Percentiles rank a stretch among this genome's conserved stretches.
Evolutionary conservation across 2,329 filamentous ascomycete genomes (phyloP).

Genomic region (Fusarium hainanense): DNA sequence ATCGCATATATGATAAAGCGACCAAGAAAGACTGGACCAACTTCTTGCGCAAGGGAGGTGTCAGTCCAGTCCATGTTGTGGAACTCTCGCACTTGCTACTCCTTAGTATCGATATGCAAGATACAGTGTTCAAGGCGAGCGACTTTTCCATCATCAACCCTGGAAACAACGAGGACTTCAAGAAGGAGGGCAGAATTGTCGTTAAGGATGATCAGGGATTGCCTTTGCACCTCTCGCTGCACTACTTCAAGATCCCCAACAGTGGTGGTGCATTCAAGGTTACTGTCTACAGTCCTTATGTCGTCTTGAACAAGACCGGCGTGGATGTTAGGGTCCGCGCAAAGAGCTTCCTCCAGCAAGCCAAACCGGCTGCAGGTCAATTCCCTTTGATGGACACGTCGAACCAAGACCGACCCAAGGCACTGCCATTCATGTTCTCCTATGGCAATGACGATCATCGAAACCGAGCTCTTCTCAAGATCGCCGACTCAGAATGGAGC

Average conservation of each 20-base stretch:
- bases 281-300: conserved; percentile 93
- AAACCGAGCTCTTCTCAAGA: conserved; percentile 87
- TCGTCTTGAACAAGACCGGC: conserved; percentile 95
- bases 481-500: conserved; percentile 94
- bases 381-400: conserved; percentile 65
- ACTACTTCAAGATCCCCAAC: conserved; percentile 90
- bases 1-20: conserved; percentile 98
- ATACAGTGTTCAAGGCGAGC: conserved; percentile 92
- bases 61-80: conserved; percentile 97
- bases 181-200: conserved; percentile 79
- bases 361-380: conserved; percentile 86
- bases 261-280: conserved; percentile 97
- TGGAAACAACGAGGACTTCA: conserved; percentile 86
- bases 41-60: conserved; percentile 93
- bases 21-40: conserved; percentile 99
- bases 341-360: conserved; percentile 87
- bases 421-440: conserved; percentile 95
- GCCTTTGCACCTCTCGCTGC: conserved; percentile 82
- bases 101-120: conserved; percentile 95
- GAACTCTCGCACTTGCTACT: conserved; percentile 93
- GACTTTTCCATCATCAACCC: conserved; percentile 98
- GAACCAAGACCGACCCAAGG: conserved; percentile 71
- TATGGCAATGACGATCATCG: conserved; percentile 88
- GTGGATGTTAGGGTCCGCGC: conserved; percentile 87
- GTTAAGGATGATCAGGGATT: conserved; percentile 88